phyloP scores from a whole-genome alignment of 768 basidiomycete genomes.

The Pleurotus ostreatus region DNA sequence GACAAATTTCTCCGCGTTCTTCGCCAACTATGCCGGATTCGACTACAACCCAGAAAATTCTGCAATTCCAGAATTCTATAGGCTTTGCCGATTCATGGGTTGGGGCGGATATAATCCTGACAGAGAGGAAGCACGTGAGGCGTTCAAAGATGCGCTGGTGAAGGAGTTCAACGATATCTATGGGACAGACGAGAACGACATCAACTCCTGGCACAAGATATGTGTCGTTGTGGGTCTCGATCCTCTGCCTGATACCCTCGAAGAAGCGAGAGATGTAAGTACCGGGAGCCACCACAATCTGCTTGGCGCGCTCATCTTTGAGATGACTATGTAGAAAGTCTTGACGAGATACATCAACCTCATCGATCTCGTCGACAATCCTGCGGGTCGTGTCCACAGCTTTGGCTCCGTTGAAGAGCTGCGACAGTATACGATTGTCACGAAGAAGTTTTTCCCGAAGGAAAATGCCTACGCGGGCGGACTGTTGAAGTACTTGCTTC shows the following conservation, averaged over 20 bases:
- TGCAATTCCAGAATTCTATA: slow-evolving; percentile 10
- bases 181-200: slow-evolving; percentile 24
- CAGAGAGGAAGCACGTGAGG: slow-evolving; percentile 12
- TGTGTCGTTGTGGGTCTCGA: slow-evolving; percentile 18
- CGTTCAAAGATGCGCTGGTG: slow-evolving; percentile 25
- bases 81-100: slow-evolving; percentile 11
- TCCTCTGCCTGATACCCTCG: slow-evolving; percentile 22
- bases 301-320: no score
- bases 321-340: slow-evolving; percentile 18
- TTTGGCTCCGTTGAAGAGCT: slow-evolving; percentile 23
- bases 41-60: slow-evolving; percentile 8
- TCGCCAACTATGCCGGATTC: slow-evolving; percentile 13
- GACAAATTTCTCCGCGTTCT: background rate
- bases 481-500: slow-evolving; percentile 25
- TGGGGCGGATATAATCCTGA: slow-evolving; percentile 10
- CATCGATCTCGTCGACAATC: slow-evolving; percentile 29
- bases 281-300: no score
- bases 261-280: slow-evolving; percentile 22
- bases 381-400: background rate
- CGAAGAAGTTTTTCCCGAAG: slow-evolving; percentile 27
- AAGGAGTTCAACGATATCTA: slow-evolving; percentile 28
- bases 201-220: slow-evolving; percentile 7
- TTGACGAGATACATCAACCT: slow-evolving; percentile 30
- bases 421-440: slow-evolving; percentile 24
- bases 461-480: slow-evolving; percentile 25